phyloP scores from a whole-genome alignment of 805 yeast genomes.

The Barnettozyma sp. region DNA sequence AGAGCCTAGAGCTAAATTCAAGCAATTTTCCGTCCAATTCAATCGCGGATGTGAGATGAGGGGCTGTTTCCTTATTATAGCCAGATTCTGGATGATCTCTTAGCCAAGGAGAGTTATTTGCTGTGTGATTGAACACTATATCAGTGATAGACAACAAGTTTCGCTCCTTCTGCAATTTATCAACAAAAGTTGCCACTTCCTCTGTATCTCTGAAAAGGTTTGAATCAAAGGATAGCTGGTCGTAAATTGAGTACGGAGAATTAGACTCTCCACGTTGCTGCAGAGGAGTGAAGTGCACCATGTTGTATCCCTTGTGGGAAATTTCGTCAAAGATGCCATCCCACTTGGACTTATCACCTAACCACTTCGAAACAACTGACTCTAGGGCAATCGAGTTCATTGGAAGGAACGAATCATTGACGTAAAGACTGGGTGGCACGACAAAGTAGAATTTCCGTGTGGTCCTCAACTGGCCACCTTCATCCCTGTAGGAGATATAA shows the following conservation, averaged over 20 bases:
- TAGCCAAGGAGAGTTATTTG: slow-evolving; percentile 83
- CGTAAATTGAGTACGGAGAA: slow-evolving; percentile 89
- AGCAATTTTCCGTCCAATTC: slow-evolving; percentile 69
- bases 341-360: slow-evolving; percentile 69
- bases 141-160: slow-evolving; percentile 78
- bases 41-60: slow-evolving; percentile 79
- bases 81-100: slow-evolving; percentile 86
- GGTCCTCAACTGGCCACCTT: slow-evolving; percentile 30
- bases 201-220: slow-evolving; percentile 46
- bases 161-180: slow-evolving; percentile 43
- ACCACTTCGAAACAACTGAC: slow-evolving; percentile 86
- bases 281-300: slow-evolving; percentile 94
- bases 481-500: slow-evolving; percentile 51
- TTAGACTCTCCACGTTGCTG: slow-evolving; percentile 84
- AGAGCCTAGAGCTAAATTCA: slow-evolving; percentile 55
- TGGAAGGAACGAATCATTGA: slow-evolving; percentile 52
- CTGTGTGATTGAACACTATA: slow-evolving; percentile 92
- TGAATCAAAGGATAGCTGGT: slow-evolving; percentile 76
- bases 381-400: slow-evolving; percentile 77
- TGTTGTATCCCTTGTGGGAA: slow-evolving; percentile 76
- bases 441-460: slow-evolving; percentile 66
- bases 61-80: slow-evolving; percentile 79
- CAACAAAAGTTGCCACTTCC: slow-evolving; percentile 49
- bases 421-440: slow-evolving; percentile 67
- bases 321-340: slow-evolving; percentile 53